phyloP scores from a whole-genome alignment of 2,329 filamentous ascomycete species.

The Hypoxylon sp. region DNA sequence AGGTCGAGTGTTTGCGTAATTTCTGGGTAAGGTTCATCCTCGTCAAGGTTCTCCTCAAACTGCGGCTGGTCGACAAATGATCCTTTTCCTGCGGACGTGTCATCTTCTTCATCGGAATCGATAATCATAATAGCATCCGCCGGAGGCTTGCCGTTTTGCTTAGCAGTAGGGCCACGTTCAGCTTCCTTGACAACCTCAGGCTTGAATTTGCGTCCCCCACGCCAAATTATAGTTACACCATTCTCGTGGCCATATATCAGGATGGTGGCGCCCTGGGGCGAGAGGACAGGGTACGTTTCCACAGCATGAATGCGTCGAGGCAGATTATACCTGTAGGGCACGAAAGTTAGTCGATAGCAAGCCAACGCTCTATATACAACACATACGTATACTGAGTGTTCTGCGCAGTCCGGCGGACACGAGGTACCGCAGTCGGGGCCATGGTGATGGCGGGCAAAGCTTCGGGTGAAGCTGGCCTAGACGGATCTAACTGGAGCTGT shows the following conservation, averaged over 20 bases:
- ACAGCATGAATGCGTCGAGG: slow-evolving; percentile 70
- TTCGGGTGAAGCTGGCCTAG: slow-evolving; percentile 19
- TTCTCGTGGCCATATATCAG: slow-evolving; percentile 74
- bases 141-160: slow-evolving; percentile 63
- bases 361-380: neutral
- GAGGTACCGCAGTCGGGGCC: slow-evolving; percentile 50
- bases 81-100: slow-evolving; percentile 48
- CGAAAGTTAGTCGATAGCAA: slow-evolving; percentile 26
- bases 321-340: slow-evolving; percentile 66
- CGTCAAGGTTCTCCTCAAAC: slow-evolving; percentile 67
- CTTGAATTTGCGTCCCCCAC: slow-evolving; percentile 72
- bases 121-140: slow-evolving; percentile 72
- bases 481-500: neutral
- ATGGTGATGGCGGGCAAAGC: slow-evolving; percentile 37
- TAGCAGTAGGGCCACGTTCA: slow-evolving; percentile 54
- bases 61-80: slow-evolving; percentile 67
- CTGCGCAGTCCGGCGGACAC: slow-evolving; percentile 55
- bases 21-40: slow-evolving; percentile 65
- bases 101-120: slow-evolving; percentile 72
- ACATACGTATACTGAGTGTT: slow-evolving; percentile 56
- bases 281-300: slow-evolving; percentile 71
- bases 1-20: slow-evolving; percentile 73
- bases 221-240: slow-evolving; percentile 72
- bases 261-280: slow-evolving; percentile 73
- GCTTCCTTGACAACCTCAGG: slow-evolving; percentile 53